Base-by-base conservation (phyloP, 2,329 filamentous ascomycete species). In the Ophiostoma fasciatum region DNA sequence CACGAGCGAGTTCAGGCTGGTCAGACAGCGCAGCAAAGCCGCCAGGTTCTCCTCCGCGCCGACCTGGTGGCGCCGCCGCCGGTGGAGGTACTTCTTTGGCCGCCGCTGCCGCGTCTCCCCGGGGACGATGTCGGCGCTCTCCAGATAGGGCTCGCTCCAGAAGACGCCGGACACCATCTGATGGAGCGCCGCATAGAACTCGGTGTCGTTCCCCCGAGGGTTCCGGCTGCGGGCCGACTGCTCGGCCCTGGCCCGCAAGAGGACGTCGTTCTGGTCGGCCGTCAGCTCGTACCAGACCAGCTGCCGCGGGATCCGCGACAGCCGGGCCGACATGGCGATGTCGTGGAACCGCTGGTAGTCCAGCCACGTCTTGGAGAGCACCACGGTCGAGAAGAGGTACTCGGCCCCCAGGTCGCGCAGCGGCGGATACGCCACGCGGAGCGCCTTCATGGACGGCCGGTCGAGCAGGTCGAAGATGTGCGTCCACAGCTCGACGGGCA, bases 211-310 rank as follows among this genome's bases (percentile, higher is more conserved):
- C 7, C n/a, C n/a, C n/a, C n/a, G n/a, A n/a, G n/a, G n/a, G n/a
- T n/a, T n/a, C n/a, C n/a, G n/a, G n/a, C n/a, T n/a, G n/a, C n/a
- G n/a, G n/a, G n/a, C n/a, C n/a, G n/a, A n/a, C n/a, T n/a, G n/a
- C n/a, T n/a, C n/a, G n/a, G 12, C 22, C 2, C 19, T 17, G 20
- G 25, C 14, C 9, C 28, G n/a, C 4, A 12, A 11, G 5, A 25
- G 18, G 35, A 7, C 10, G 18, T 35, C 18, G 26, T 35, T 35
- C 18, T 35, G 18, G 33, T 35, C 26, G 11, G 28, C 33, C n/a
- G 14, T 23, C 18, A 37, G 25, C 29, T 37, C 35, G 35, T 37
- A 33, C 35, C 35, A 37, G 23, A 37, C 35, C 11, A 33, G 30
- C 13, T 19, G 35, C 18, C 22, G 27, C 6, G 25, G 23, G 18